Conservation (phyloP, 2,329 filamentous ascomycete species). For the Rutstroemia sp. region DNA sequence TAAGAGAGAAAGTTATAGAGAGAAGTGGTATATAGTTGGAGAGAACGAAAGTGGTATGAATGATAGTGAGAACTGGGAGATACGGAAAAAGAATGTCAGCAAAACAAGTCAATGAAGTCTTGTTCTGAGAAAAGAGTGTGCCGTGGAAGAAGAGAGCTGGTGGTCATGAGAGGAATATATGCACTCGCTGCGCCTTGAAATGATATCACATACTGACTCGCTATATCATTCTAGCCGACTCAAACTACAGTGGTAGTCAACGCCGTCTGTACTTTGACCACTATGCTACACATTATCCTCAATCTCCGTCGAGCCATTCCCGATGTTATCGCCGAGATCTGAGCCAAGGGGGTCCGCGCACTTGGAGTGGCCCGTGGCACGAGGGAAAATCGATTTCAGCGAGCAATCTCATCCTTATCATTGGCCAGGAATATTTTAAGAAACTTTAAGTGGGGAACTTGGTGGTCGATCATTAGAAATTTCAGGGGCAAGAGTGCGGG, state of each 20-base stretch:
- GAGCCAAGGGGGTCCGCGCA: background rate
- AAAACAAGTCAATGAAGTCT: background rate
- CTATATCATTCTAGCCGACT: background rate
- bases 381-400: too few species aligned
- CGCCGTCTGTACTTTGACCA: conserved; percentile 1
- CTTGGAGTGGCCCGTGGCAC: too few species aligned
- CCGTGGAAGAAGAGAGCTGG: background rate
- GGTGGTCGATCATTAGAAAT: too few species aligned
- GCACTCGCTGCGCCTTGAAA: background rate
- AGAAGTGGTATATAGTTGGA: background rate
- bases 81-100: background rate
- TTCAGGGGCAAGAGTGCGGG: too few species aligned
- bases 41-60: background rate
- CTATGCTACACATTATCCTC: background rate
- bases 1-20: background rate
- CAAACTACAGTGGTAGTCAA: background rate
- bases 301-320: background rate
- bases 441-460: too few species aligned
- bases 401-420: too few species aligned
- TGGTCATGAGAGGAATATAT: background rate
- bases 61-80: background rate
- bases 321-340: background rate
- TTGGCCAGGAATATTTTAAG: too few species aligned
- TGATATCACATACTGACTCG: background rate
- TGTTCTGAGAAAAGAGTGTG: background rate